Conservation (phyloP, 2,329 filamentous ascomycete genomes). For the Aspergillus fijiensis region DNA sequence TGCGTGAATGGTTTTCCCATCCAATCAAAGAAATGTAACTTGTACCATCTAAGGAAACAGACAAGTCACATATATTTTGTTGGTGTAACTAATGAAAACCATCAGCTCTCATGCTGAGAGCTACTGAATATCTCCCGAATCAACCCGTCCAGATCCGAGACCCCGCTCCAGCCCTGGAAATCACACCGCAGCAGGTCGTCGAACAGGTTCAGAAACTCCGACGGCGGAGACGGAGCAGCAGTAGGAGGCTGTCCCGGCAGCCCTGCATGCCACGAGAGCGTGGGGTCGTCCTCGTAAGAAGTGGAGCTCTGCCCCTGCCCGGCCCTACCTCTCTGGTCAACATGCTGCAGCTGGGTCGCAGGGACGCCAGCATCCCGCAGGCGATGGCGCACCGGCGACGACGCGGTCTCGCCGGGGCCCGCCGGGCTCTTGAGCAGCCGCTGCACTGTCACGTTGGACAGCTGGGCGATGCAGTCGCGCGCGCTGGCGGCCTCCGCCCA, state of each 20-base stretch:
- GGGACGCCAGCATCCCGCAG: background rate
- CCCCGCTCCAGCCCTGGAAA: constrained; percentile 26
- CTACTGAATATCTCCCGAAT: constrained; percentile 30
- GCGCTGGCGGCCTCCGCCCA: constrained; percentile 49
- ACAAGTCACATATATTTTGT: no score
- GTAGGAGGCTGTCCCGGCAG: no score
- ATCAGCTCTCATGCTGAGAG: background rate
- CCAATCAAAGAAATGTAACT: no score
- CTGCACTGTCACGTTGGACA: constrained; percentile 29
- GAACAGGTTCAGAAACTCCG: constrained; percentile 12
- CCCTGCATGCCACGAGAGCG: background rate
- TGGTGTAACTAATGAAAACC: no score
- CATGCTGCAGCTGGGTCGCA: background rate
- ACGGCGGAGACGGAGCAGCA: background rate
- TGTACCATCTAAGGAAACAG: no score
- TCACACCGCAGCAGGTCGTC: constrained; percentile 25
- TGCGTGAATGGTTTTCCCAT: no score
- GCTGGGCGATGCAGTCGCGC: constrained; percentile 32
- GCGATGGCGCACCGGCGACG: background rate
- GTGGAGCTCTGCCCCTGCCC: background rate
- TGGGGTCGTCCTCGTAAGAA: background rate
- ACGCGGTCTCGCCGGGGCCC: background rate
- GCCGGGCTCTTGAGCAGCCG: constrained; percentile 18
- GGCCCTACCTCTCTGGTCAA: background rate
- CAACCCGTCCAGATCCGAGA: constrained; percentile 30